These are phyloP conservation scores for Talaromyces pinophilus DNA, from an alignment of 2,329 filamentous ascomycete species.

Conservation along the genomic window DNA sequence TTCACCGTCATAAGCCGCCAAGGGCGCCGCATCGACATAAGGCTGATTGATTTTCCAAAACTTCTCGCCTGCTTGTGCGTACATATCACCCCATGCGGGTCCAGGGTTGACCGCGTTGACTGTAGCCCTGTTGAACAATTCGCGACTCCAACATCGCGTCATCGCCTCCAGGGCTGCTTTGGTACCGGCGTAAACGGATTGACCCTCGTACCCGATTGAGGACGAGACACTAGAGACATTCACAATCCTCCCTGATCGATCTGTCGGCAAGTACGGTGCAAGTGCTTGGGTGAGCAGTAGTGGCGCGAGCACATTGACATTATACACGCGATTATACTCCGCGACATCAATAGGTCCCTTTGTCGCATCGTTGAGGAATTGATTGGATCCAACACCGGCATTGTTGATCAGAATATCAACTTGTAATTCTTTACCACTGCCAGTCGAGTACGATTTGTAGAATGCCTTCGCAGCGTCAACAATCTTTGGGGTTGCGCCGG, in stretches of 20 bases:
- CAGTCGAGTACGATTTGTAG: constrained; percentile 37
- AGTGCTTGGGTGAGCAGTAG: constrained; percentile 75
- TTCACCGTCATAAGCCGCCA: constrained; percentile 41
- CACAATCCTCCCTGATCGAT: constrained; percentile 66
- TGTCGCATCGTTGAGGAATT: constrained; percentile 63
- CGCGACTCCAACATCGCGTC: constrained; percentile 67
- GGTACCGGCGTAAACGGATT: constrained; percentile 65
- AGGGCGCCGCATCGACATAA: constrained; percentile 64
- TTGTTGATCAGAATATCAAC: constrained; percentile 89
- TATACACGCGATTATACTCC: constrained; percentile 72
- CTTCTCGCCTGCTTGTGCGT: constrained; percentile 54
- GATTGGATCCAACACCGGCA: constrained; percentile 62
- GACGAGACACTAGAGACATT: constrained; percentile 63
- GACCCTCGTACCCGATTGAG: constrained; percentile 58
- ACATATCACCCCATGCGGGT: constrained; percentile 67
- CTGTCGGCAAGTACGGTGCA: constrained; percentile 66
- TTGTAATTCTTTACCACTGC: constrained; percentile 54
- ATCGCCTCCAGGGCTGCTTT: constrained; percentile 69
- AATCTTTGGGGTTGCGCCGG: constrained; percentile 59
- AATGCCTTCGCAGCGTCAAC: constrained; percentile 58
- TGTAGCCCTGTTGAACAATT: constrained; percentile 62
- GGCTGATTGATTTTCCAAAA: constrained; percentile 63
- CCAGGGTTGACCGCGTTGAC: constrained; percentile 69
- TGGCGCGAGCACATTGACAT: constrained; percentile 79
- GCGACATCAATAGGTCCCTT: constrained; percentile 60